These are phyloP conservation scores for Scheffersomyces ergatensis DNA, from an alignment of 805 yeast species.

Conservation along the genomic window DNA sequence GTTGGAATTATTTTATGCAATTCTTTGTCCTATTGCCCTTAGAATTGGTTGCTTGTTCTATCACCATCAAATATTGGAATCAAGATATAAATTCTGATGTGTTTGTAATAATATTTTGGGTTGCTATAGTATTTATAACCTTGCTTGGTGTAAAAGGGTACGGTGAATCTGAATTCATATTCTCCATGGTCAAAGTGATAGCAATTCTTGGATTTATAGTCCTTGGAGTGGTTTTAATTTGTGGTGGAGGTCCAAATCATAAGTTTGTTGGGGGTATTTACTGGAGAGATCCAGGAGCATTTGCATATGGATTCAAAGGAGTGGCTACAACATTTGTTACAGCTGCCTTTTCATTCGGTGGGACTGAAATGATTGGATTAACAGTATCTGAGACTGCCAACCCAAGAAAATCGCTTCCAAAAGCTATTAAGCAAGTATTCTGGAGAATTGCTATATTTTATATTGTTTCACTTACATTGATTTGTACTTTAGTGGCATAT, in stretches of 20 bases:
- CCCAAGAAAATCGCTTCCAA: constrained; percentile 29
- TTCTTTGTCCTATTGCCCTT: constrained; percentile 46
- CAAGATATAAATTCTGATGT: constrained; percentile 50
- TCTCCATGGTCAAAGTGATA: constrained; percentile 45
- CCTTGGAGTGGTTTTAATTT: constrained; percentile 44
- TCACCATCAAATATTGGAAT: constrained; percentile 57
- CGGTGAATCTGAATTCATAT: constrained; percentile 57
- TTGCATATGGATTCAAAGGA: constrained; percentile 45
- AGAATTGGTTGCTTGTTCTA: constrained; percentile 56
- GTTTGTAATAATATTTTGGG: constrained; percentile 55
- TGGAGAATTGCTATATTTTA: constrained; percentile 37
- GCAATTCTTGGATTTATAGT: constrained; percentile 50
- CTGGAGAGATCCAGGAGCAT: constrained; percentile 53
- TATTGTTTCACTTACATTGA: constrained; percentile 24
- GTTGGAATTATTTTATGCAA: constrained; percentile 30
- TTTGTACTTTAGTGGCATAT: constrained; percentile 24
- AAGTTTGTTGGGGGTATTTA: constrained; percentile 46
- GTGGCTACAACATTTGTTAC: constrained; percentile 33
- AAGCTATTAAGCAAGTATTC: constrained; percentile 37
- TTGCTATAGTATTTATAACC: constrained; percentile 44
- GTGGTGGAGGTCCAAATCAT: constrained; percentile 53
- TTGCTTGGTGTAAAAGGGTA: constrained; percentile 52
- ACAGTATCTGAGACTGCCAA: constrained; percentile 36
- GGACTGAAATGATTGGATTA: constrained; percentile 36
- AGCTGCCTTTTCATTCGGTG: constrained; percentile 36